Conservation (phyloP, 768 basidiomycete genomes). For the Favolaschia claudopus region DNA sequence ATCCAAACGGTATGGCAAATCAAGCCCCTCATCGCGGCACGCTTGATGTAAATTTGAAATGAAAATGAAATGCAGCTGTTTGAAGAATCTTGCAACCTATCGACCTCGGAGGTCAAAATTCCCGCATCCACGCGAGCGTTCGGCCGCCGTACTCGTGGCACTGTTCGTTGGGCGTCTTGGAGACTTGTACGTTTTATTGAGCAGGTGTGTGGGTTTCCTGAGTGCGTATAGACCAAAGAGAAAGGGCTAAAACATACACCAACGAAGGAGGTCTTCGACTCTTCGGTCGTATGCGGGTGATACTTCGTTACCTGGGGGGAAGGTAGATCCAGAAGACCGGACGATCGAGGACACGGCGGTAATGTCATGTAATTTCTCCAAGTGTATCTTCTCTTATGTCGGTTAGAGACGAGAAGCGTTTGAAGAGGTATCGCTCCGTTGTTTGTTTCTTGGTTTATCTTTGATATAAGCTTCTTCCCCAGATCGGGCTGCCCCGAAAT, state of each 20-base stretch:
- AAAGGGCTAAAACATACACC: not conserved
- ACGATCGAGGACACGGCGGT: constrained; percentile 64
- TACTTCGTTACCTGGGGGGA: constrained; percentile 89
- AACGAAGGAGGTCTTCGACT: constrained; percentile 72
- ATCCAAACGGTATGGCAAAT: constrained; percentile 62
- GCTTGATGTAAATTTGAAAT: not conserved
- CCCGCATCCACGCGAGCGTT: constrained; percentile 61
- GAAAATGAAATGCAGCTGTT: constrained; percentile 49
- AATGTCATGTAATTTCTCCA: not conserved
- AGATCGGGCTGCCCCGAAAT: constrained; percentile 88
- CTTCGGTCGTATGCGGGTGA: constrained; percentile 85
- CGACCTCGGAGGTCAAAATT: constrained; percentile 47
- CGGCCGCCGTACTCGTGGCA: constrained; percentile 83
- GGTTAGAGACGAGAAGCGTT: constrained; percentile 83
- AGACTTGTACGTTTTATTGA: constrained; percentile 87
- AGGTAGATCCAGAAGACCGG: constrained; percentile 71
- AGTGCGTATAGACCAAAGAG: not conserved
- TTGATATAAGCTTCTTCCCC: constrained; percentile 1
- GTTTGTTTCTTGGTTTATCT: not conserved
- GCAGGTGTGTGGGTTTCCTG: constrained; percentile 58
- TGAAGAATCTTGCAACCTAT: constrained; percentile 62
- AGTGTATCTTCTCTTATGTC: not conserved
- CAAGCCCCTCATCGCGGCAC: no score
- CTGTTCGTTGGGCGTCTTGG: constrained; percentile 86
- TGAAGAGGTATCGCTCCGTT: constrained; percentile 72